Evolutionary conservation across 2,329 filamentous ascomycete genomes (phyloP), one percentile per base, ranked within the genome.

Genomic region (Emergomyces africanus): DNA sequence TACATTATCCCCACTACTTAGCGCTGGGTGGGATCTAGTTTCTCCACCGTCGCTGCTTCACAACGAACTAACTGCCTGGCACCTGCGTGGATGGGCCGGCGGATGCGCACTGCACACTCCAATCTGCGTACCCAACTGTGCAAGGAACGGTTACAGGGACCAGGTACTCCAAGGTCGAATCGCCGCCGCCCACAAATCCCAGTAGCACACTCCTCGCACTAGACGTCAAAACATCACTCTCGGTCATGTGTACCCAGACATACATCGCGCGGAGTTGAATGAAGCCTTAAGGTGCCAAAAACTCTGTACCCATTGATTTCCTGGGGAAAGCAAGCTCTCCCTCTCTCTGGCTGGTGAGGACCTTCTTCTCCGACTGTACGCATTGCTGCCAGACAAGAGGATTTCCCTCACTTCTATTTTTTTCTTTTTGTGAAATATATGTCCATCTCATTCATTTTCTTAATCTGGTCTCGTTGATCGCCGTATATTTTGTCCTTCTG

Each of bases 161-260:
- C 60, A 58, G 55, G 57, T 44, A 46, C 48, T 39, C 12, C 44
- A 48, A 37, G 50, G 48, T 49, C 54, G 37, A 53, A 46, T 37
- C 55, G 42, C 33, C 55, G 42, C 33, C 44, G 41, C 30, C 53
- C 48, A 55, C 55, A n/a, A 28, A 55, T 44, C 53, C 39, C 25
- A 20, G 53, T 30, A 42, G 23, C 53, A 28, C 25, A 55, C 39
- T 54, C 23, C 39, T 55, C 53, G 23, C 53, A 33, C 53, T 30
- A 42, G 53, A 23, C 37, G 53, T 37, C 54, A 44, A 62, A 64
- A 60, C 50, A 39, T 14, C 33, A 39, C 59, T 61, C 65, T 64
- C 62, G 67, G 67, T 70, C 68, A 70, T 70, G 68, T 65, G 68
- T 68, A 63, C 66, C 64, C 66, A 64, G 66, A 65, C 64, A 66